Conservation (phyloP, 2,329 filamentous ascomycete genomes). For the Trichoderma sp. region DNA sequence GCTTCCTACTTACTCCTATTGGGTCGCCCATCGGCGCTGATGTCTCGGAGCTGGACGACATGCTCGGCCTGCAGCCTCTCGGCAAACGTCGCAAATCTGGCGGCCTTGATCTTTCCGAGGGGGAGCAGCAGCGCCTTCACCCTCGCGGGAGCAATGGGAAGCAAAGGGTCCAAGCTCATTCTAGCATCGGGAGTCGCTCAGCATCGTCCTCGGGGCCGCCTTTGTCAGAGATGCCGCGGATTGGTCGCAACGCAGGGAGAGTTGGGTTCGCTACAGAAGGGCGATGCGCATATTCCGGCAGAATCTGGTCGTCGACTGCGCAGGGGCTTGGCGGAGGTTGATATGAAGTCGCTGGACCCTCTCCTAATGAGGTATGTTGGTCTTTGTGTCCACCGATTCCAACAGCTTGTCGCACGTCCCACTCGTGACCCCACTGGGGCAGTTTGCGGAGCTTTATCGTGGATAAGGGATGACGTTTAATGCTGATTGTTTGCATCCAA, state of each 20-base stretch:
- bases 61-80: constrained; percentile 75
- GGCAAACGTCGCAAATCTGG: constrained; percentile 77
- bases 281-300: constrained; percentile 16
- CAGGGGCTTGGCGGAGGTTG: not conserved
- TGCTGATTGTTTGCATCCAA: not conserved
- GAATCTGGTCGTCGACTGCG: not conserved
- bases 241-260: constrained; percentile 4
- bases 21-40: constrained; percentile 80
- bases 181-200: constrained; percentile 51
- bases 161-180: constrained; percentile 87
- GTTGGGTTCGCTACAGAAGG: not conserved
- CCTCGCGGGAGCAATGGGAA: constrained; percentile 88
- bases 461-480: not conserved
- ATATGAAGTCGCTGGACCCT: not conserved
- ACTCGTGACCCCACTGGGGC: constrained; percentile 22
- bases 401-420: constrained; percentile 25
- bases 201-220: constrained; percentile 34
- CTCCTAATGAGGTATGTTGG: not conserved
- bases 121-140: constrained; percentile 86
- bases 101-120: constrained; percentile 79
- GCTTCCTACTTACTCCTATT: constrained; percentile 68
- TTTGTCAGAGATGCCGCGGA: constrained; percentile 7
- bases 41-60: constrained; percentile 81
- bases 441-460: constrained; percentile 14
- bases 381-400: constrained; percentile 19